Evolutionary conservation across 805 yeast genomes (phyloP), one percentile per base, ranked within the genome.

Genomic region (Barnettozyma botsteinii): DNA sequence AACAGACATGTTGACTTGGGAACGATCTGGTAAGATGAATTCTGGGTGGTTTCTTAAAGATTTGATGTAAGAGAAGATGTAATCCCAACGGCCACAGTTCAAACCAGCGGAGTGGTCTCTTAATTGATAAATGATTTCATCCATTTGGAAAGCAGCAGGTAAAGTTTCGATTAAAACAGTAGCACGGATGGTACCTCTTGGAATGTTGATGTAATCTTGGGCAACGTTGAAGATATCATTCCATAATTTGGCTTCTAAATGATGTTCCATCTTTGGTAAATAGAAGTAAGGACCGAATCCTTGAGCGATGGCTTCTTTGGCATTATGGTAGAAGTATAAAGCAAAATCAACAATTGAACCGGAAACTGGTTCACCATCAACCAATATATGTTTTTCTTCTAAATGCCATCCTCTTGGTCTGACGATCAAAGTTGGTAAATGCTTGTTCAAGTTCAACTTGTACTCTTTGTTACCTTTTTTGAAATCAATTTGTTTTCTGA

Each of bases 341-440:
- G 87, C 91, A 58, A 84, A 84, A 66, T 84, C 94, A 59, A 84
- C 72, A 44, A 84, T 70, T 26, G 88, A 85, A 22, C 86, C 93
- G 43, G 81, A 70, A 34, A 84, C 77, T 37, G 89, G 87, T 61
- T 80, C 85, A 43, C 80, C 84, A 57, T 81, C 89, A 43, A 83
- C 75, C 37, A 70, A 55, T 35, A 84, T 68, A 56, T 84, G 94
- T 59, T 73, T 72, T 59, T 84, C 94, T 26, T 69, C 78, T 75
- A 84, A 72, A 61, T 84, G 94, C 89, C 91, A 83, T 37, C 94
- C 93, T 68, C 94, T 75, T 57, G 94, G 94, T 68, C 94, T 76
- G 41, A 83, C 88, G 59, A 84, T 81, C 59, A 84, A 65, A 32
- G 88, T 84, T 46, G 91, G 91, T 38, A 81, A 69, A 56, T 79